Evolutionary conservation across 257 asterid genomes (phyloP).

Genomic region (Galeopsis tetrahit): DNA sequence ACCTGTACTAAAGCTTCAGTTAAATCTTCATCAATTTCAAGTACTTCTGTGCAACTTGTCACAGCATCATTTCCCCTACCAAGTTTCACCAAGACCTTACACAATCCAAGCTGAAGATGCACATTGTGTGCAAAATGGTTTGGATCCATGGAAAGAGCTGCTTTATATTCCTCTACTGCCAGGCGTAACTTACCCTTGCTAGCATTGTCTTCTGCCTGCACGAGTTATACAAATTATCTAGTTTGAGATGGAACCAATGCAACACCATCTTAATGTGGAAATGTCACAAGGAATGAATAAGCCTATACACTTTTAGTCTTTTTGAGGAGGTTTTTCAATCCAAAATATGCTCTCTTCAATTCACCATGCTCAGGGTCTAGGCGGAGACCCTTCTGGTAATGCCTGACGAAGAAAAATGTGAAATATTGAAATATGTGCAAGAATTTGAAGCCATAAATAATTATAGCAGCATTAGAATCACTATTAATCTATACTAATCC

Average conservation of each 20-base stretch:
- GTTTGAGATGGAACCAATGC: slow-evolving; percentile 8
- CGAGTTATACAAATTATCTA: slow-evolving; percentile 17
- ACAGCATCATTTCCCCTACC: slow-evolving; percentile 91
- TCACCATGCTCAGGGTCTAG: slow-evolving; percentile 90
- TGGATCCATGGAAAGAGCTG: slow-evolving; percentile 84
- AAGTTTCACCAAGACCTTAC: slow-evolving; percentile 88
- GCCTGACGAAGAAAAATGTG: slow-evolving; percentile 51
- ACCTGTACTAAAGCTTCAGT: slow-evolving; percentile 93
- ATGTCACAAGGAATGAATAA: slow-evolving; percentile 19
- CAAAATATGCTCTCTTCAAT: slow-evolving; percentile 89
- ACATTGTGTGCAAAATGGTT: slow-evolving; percentile 75
- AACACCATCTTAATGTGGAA: neutral
- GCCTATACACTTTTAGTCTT: slow-evolving; percentile 76
- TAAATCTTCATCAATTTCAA: slow-evolving; percentile 75
- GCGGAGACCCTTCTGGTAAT: slow-evolving; percentile 94
- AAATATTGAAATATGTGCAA: slow-evolving; percentile 6
- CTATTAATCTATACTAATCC: slow-evolving; percentile 11
- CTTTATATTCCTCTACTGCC: slow-evolving; percentile 80
- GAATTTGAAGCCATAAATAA: slow-evolving; percentile 9
- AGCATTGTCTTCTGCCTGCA: slow-evolving; percentile 93
- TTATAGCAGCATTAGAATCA: neutral
- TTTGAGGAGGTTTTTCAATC: slow-evolving; percentile 84
- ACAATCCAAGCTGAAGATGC: slow-evolving; percentile 82
- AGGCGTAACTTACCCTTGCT: slow-evolving; percentile 85
- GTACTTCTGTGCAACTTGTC: slow-evolving; percentile 77